A percentile compares a stretch with the other conserved stretches of the same genome.
Evolutionary conservation across 2,329 filamentous ascomycete species (phyloP).

Genomic region (Proliferodiscus dingleyae): DNA sequence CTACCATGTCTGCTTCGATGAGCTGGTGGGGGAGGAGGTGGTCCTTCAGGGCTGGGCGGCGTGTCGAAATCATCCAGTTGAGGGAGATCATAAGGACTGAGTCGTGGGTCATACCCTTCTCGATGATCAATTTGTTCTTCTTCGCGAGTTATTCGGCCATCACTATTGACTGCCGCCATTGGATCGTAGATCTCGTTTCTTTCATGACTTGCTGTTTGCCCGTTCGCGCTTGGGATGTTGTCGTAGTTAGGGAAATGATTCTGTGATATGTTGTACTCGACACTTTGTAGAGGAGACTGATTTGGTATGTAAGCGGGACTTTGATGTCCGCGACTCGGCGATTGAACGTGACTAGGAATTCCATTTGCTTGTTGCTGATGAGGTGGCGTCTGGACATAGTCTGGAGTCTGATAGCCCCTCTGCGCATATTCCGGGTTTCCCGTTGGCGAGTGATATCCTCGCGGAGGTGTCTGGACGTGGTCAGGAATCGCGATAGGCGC

Average conservation of each 20-base stretch:
- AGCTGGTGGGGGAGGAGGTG: constrained; percentile 31
- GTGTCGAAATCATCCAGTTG: constrained; percentile 25
- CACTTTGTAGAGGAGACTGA: constrained; percentile 48
- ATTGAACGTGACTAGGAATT: constrained; percentile 34
- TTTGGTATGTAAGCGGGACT: constrained; percentile 42
- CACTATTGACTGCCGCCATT: constrained; percentile 7
- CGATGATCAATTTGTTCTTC: constrained; percentile 19
- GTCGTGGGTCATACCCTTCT: constrained; percentile 21
- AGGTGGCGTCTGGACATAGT: constrained; percentile 42
- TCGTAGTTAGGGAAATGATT: constrained; percentile 22
- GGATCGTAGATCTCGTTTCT: constrained; percentile 27
- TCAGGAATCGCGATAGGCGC: constrained; percentile 34
- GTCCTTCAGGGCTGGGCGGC: constrained; percentile 30
- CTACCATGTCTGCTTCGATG: constrained; percentile 26
- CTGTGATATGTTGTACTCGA: constrained; percentile 37
- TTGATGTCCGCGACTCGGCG: constrained; percentile 44
- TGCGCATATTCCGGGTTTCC: constrained; percentile 26
- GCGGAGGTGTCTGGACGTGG: constrained; percentile 41
- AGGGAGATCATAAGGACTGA: constrained; percentile 26
- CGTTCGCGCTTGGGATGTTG: constrained; percentile 15
- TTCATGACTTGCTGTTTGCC: constrained; percentile 18
- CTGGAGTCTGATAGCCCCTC: constrained; percentile 40
- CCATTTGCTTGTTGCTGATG: constrained; percentile 35
- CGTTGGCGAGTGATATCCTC: constrained; percentile 38
- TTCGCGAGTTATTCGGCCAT: constrained; percentile 13